These are phyloP conservation scores for Talaromyces amestolkiae DNA, from an alignment of 2,329 filamentous ascomycete genomes.

Conservation along the genomic window DNA sequence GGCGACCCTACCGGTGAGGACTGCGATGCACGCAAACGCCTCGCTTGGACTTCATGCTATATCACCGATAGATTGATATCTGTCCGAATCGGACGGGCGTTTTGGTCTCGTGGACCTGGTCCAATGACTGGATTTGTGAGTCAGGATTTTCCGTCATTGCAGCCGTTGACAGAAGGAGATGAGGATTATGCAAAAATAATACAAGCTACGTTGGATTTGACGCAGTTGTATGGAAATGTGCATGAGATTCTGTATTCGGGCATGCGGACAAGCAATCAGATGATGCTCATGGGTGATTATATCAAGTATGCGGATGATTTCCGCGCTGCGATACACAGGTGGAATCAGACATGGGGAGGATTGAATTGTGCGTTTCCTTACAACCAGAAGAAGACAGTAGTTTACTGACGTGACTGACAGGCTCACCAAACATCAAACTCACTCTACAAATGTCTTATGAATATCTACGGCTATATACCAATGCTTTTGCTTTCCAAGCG, in stretches of 20 bases:
- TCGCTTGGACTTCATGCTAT: slow-evolving; percentile 69
- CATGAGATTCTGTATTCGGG: slow-evolving; percentile 73
- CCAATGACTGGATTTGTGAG: slow-evolving; percentile 63
- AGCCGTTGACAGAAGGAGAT: slow-evolving; percentile 56
- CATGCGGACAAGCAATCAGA: slow-evolving; percentile 65
- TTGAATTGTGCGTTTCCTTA: slow-evolving; percentile 54
- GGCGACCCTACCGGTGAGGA: slow-evolving; percentile 59
- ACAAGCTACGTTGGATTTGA: slow-evolving; percentile 68
- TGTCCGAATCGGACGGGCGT: slow-evolving; percentile 68
- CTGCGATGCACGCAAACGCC: slow-evolving; percentile 60
- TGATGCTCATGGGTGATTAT: slow-evolving; percentile 69
- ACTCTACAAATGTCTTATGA: slow-evolving; percentile 69
- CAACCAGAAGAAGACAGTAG: neutral
- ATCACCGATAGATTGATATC: slow-evolving; percentile 67
- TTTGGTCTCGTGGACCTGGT: slow-evolving; percentile 70
- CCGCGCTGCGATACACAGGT: slow-evolving; percentile 64
- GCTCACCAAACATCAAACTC: slow-evolving; percentile 64
- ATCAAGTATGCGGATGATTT: slow-evolving; percentile 76
- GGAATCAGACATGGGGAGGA: slow-evolving; percentile 69
- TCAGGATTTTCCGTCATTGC: slow-evolving; percentile 66
- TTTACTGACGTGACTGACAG: slow-evolving; percentile 34
- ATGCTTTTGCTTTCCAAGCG: slow-evolving; percentile 73
- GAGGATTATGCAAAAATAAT: slow-evolving; percentile 69
- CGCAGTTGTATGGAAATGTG: slow-evolving; percentile 69
- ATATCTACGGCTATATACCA: slow-evolving; percentile 70